Evolutionary conservation across 352 stramenopile genomes (phyloP).

Genomic region (Pythium rishiriense): DNA sequence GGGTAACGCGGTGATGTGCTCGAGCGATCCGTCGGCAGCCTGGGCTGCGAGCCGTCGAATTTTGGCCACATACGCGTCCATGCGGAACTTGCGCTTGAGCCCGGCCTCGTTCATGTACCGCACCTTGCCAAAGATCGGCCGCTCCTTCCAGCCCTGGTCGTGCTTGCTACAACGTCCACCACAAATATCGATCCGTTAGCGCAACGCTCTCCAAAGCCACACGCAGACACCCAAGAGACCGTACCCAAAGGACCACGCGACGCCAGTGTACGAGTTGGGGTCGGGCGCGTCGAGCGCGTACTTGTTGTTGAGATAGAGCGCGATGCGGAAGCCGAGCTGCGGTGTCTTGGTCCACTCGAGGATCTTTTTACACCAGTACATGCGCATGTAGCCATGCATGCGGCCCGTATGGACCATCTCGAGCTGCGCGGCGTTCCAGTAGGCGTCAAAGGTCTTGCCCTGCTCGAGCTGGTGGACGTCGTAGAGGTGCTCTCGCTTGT

Average conservation of each 20-base stretch:
- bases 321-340: conserved; percentile 88
- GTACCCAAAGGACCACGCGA: conserved; percentile 81
- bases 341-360: conserved; percentile 96
- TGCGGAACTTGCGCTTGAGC: conserved; percentile 98
- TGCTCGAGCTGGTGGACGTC: conserved; percentile 89
- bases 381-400: conserved; percentile 93
- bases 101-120: conserved; percentile 99
- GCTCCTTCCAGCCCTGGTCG: conserved; percentile 97
- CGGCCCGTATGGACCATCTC: conserved; percentile 94
- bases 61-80: conserved; percentile 83
- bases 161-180: conserved; percentile 91
- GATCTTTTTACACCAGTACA: conserved; percentile 99
- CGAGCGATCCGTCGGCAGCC: neutral
- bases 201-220: no score
- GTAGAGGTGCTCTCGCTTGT: conserved; percentile 92
- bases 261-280: conserved; percentile 91
- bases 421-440: conserved; percentile 98
- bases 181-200: no score
- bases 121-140: conserved; percentile 98
- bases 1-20: neutral
- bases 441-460: conserved; percentile 93
- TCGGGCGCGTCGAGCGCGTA: conserved; percentile 97
- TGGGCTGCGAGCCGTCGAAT: conserved; percentile 28
- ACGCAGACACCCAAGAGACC: neutral
- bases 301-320: conserved; percentile 98